Base-by-base conservation (phyloP, 208 protist species). In the Acanthamoeba triangularis region DNA sequence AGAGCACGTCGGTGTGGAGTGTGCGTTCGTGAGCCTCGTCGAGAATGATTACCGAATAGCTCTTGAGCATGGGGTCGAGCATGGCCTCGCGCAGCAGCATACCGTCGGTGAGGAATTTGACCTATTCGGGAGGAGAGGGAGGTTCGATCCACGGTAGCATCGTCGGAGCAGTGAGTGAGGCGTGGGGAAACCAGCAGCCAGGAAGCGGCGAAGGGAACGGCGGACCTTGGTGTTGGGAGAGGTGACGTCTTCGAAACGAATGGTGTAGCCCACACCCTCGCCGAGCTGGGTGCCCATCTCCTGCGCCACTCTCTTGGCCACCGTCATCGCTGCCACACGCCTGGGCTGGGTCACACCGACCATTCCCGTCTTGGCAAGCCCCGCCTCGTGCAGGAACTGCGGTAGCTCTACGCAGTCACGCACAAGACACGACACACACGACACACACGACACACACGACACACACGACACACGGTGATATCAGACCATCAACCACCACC, bases 21-120 rank as follows among this genome's bases (percentile, higher is more conserved):
- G 99, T 99, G 65, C 99, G 98, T 97, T 99, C 99, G 98, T 99
- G 99, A n/a, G 98, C 98, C 96, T 99, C 99, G 96, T 99, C 99
- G 6, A 99, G 94, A 16, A 99, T 97, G 33, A 99, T 98, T 23
- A 97, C 96, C 23, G 87, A 90, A 80, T 99, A 99, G 47, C 95
- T 80, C 49, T 96, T 69, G 20, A 99, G 95, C 14, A 96, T 18
- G 18, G 98, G 98, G 69, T 99, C 98, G 3, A 33, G 84, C 97
- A 99, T 98, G 25, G 97, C 96, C 95, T 99, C 98, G 30, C 98
- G 88, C 30, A 99, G 94, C 1, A 99, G 95, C 97, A 99, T 98
- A 97, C 98, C 98, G 94, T 99, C 98, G 7, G 98, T 99, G 94
- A 99, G 96, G 94, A 97, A 94, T 59, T 52, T 94, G 47, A 52